Base-by-base conservation (phyloP, 176 grass and related monocot genomes). In the Triticum monococcum region DNA sequence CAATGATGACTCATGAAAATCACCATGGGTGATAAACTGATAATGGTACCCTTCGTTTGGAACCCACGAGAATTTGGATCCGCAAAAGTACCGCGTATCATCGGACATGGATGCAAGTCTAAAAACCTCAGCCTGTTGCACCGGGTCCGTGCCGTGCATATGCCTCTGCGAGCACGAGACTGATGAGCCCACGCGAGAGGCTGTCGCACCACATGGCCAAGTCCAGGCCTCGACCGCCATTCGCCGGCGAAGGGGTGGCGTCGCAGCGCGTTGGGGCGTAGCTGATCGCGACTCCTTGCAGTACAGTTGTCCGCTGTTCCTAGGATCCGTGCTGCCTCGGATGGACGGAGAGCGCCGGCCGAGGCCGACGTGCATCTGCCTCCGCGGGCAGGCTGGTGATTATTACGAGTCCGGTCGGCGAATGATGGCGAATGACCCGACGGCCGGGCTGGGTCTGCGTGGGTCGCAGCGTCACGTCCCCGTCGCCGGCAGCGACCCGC, bases 381-480 rank as follows among this genome's bases (percentile, higher is more conserved):
- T 76, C 72, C 7, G 16, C 26, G 20, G 57, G 30, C 43, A 33
- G 12, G 75, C 76, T 23, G 54, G 8, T 52, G 3, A 7, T 61
- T 37, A 7, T 41, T 37, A 37, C 10, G 79, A 7, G 50, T 1
- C 23, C 23, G 65, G 84, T 48, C 54, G 52, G 18, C 16, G 5
- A 4, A 64, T 22, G 16, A 28, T 22, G 40, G 50, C 50, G 16
- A 18, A 52, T 52, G 17, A 52, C 48, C 48, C 48, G 14, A 52
- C 48, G 16, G 45, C 45, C 14, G 45, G 50, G 48, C 48, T 6
- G 48, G 45, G 30, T 35, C 26, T 38, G 31, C 52, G 48, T 48
- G 86, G 71, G 77, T 23, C 2, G 57, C 40, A 45, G 87, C 67
- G 43, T 76, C 78, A 78, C 36, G 88, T 86, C 71, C 20, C 46